Percentiles rank a stretch among this genome's conserved stretches.
Conservation (phyloP, 768 basidiomycete species). For the Leucocoprinus leucothites region DNA sequence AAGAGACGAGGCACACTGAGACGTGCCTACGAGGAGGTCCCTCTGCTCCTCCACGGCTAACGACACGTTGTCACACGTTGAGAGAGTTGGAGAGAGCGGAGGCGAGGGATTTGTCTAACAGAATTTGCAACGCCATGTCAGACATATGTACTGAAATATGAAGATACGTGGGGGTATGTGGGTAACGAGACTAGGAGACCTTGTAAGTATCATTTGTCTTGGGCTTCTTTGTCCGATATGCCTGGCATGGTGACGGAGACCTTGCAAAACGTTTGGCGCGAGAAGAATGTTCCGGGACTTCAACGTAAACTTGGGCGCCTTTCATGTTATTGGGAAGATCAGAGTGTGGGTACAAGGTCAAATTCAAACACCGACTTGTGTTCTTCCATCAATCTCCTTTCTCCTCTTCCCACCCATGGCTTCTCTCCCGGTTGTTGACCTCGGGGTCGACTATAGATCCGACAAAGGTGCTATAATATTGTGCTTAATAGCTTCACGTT, state of each 20-base stretch:
- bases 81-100: conserved; percentile 21
- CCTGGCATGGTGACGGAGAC: not conserved
- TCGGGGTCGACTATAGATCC: conserved; percentile 62
- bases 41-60: not conserved
- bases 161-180: not conserved
- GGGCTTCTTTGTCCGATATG: not conserved
- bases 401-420: conserved; percentile 40
- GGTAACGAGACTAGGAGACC: conserved; percentile 1
- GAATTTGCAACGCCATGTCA: not conserved
- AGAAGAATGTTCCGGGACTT: not conserved
- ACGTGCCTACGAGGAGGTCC: not conserved
- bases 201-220: not conserved
- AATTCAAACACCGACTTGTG: conserved; percentile 33
- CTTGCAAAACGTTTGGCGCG: not conserved
- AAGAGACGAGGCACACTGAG: not conserved
- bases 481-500: not conserved
- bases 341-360: conserved; percentile 5
- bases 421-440: conserved; percentile 57
- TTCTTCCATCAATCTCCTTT: not conserved
- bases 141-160: not conserved
- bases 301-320: not conserved
- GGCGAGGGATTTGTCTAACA: not conserved
- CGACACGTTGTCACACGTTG: conserved; percentile 12
- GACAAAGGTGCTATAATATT: conserved; percentile 57
- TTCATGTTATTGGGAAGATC: not conserved